phyloP scores from a whole-genome alignment of 768 basidiomycete genomes.

The Neoboletus brunneissimus region DNA sequence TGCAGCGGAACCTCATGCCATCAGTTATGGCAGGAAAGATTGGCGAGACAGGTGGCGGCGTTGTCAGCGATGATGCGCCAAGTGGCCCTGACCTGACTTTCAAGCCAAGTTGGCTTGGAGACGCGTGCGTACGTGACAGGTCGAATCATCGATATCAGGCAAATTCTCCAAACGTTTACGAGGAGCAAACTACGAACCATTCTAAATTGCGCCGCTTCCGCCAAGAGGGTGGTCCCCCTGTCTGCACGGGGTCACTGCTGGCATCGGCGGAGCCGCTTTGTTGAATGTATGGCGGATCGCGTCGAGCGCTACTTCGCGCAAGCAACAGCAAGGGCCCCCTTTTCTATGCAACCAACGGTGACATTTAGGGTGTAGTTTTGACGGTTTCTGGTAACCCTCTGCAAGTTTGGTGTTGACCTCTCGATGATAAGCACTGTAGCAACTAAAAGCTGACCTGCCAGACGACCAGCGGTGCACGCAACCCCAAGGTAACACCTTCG shows the following conservation, averaged over 20 bases:
- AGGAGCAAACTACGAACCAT: slow-evolving; percentile 2
- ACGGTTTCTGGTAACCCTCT: background rate
- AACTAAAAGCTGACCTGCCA: background rate
- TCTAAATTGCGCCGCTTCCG: background rate
- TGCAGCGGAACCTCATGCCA: background rate
- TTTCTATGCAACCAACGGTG: background rate
- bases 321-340: background rate
- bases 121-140: background rate
- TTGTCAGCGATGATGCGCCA: background rate
- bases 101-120: background rate
- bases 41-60: background rate
- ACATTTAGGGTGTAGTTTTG: background rate
- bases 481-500: background rate
- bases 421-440: background rate
- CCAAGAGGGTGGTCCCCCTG: background rate
- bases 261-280: background rate
- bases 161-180: background rate
- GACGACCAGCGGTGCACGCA: background rate
- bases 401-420: too few relatives aligned
- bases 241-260: background rate
- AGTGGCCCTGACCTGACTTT: background rate
- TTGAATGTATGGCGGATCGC: background rate
- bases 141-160: background rate
- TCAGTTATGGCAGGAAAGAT: background rate
- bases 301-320: background rate